These are phyloP conservation scores for Bipolaris gigantea DNA, from an alignment of 2,329 filamentous ascomycete genomes.

Conservation along the genomic window DNA sequence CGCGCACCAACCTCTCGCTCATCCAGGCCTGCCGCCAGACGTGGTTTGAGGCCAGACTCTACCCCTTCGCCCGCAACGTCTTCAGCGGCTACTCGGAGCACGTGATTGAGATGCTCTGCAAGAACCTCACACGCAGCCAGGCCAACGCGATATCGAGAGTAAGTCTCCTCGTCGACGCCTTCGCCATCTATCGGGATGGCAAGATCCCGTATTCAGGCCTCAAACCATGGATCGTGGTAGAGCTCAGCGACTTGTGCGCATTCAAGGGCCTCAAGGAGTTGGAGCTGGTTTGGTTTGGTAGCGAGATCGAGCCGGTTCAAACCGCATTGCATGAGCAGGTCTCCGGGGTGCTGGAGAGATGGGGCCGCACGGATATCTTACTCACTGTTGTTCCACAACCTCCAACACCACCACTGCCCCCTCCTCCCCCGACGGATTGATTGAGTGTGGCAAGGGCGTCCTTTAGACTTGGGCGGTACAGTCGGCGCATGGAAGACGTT, in stretches of 20 bases:
- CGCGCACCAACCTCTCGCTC: neutral
- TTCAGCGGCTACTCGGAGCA: conserved; percentile 1
- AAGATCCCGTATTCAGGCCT: conserved; percentile 2
- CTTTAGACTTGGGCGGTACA: too few species aligned
- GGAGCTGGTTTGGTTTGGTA: conserved; percentile 2
- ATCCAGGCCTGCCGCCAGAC: conserved; percentile 10
- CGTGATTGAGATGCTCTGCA: conserved; percentile 3
- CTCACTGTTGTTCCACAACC: neutral
- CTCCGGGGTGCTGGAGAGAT: neutral
- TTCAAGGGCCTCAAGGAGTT: neutral
- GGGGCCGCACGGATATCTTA: neutral
- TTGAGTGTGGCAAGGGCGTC: too few species aligned
- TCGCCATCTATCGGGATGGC: conserved; percentile 3
- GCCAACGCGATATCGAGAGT: neutral
- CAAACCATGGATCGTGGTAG: neutral
- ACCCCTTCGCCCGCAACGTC: neutral
- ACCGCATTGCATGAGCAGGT: neutral
- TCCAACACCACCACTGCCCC: too few species aligned
- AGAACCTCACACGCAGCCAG: neutral
- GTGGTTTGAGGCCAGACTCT: conserved; percentile 6
- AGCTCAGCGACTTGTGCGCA: neutral
- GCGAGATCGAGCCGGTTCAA: neutral
- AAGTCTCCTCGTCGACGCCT: conserved; percentile 1
- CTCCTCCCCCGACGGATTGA: too few species aligned
- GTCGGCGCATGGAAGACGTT: too few species aligned